phyloP scores from a whole-genome alignment of 805 yeast genomes.

The Candida ovalis region DNA sequence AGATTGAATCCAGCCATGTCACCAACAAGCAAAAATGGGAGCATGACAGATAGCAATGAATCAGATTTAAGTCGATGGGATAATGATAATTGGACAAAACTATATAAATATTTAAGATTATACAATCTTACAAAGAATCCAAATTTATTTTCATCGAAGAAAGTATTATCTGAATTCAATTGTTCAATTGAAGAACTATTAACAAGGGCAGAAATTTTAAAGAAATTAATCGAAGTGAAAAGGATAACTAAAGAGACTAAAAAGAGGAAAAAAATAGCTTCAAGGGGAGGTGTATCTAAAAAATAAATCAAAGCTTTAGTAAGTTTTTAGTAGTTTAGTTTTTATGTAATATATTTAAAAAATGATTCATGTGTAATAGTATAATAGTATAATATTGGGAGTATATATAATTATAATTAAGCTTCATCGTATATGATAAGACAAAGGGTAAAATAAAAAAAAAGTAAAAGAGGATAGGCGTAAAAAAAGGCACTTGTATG shows the following conservation, averaged over 20 bases:
- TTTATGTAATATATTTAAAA: too few relatives aligned
- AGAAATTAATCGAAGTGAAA: slow-evolving; percentile 18
- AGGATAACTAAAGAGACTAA: slow-evolving; percentile 9
- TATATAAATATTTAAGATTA: slow-evolving; percentile 18
- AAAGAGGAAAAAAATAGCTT: neutral
- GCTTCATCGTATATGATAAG: too few relatives aligned
- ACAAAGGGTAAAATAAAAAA: too few relatives aligned
- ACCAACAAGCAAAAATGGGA: neutral
- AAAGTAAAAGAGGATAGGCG: too few relatives aligned
- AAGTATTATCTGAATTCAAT: slow-evolving; percentile 16
- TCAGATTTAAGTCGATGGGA: slow-evolving; percentile 15
- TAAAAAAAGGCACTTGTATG: too few relatives aligned
- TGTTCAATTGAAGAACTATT: slow-evolving; percentile 24
- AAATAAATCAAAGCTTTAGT: neutral
- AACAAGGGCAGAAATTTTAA: slow-evolving; percentile 18
- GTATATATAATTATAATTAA: too few relatives aligned
- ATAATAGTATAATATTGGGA: too few relatives aligned
- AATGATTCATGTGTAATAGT: too few relatives aligned
- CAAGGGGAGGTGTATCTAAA: neutral
- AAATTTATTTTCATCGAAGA: slow-evolving; percentile 8
- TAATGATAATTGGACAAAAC: slow-evolving; percentile 20
- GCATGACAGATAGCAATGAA: neutral
- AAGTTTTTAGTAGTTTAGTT: too few relatives aligned
- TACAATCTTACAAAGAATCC: slow-evolving; percentile 18
- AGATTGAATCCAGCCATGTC: too few relatives aligned